A percentile compares a stretch with the other conserved stretches of the same genome.
Evolutionary conservation across 2,329 filamentous ascomycete genomes (phyloP).

Genomic region (Clonostachys rhizophaga): DNA sequence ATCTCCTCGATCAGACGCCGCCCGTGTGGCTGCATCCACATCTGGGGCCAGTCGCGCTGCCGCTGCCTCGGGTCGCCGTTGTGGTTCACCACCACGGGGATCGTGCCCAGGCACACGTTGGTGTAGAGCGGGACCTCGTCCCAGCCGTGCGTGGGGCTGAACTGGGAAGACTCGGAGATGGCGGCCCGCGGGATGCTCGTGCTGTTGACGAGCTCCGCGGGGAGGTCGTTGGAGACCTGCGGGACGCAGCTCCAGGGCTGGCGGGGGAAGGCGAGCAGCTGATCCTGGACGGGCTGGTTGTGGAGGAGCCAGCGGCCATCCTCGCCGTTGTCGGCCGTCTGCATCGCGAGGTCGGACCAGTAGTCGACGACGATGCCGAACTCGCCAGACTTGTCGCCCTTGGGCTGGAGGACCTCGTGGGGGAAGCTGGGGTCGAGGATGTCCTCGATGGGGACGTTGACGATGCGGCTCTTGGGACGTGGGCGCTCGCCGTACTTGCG

Average conservation of each 20-base stretch:
- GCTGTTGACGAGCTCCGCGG: slow-evolving; percentile 12
- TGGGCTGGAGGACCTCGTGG: slow-evolving; percentile 6
- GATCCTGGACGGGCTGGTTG: slow-evolving; percentile 24
- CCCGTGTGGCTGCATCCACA: slow-evolving; percentile 14
- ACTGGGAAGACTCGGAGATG: slow-evolving; percentile 3
- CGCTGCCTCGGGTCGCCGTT: slow-evolving; percentile 13
- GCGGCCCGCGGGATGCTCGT: slow-evolving; percentile 5
- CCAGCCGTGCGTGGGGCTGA: slow-evolving; percentile 9
- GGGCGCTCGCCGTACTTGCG: slow-evolving; percentile 11
- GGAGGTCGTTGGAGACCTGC: neutral
- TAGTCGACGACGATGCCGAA: slow-evolving; percentile 19
- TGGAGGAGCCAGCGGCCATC: slow-evolving; percentile 12
- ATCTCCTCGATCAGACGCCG: slow-evolving; percentile 10
- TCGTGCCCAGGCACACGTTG: slow-evolving; percentile 16
- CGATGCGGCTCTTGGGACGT: slow-evolving; percentile 5
- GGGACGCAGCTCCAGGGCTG: slow-evolving; percentile 3
- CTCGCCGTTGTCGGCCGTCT: slow-evolving; percentile 10
- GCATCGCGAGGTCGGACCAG: slow-evolving; percentile 15
- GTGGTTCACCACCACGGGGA: slow-evolving; percentile 20
- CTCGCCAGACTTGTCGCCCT: slow-evolving; percentile 11
- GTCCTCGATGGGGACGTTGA: slow-evolving; percentile 9
- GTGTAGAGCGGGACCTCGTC: slow-evolving; percentile 15
- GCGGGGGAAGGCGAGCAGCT: slow-evolving; percentile 5
- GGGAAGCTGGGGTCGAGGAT: slow-evolving; percentile 13
- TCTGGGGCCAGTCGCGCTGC: slow-evolving; percentile 13